Percentiles rank a stretch among this genome's conserved stretches.
Conservation (phyloP, 75 land plant genomes). For the Larix kaempferi region DNA sequence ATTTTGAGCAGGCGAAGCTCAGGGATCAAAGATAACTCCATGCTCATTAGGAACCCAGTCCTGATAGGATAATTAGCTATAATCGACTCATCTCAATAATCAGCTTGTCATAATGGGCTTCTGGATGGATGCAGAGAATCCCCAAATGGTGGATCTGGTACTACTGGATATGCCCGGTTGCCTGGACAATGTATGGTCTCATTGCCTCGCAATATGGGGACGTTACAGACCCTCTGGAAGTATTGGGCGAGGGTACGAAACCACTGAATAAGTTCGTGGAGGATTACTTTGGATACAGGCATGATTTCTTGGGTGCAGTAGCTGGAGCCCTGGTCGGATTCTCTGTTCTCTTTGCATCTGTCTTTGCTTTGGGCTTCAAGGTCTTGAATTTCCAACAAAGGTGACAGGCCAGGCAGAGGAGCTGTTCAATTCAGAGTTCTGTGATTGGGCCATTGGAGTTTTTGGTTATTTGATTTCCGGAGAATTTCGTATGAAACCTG, state of each 20-base stretch:
- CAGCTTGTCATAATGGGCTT: neutral
- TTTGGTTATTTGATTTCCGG: too few relatives aligned
- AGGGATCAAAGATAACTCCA: neutral
- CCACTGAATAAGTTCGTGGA: conserved; percentile 41
- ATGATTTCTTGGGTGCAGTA: conserved; percentile 53
- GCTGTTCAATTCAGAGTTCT: neutral
- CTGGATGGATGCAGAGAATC: conserved; percentile 56
- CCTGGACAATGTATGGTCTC: conserved; percentile 89
- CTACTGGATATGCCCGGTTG: conserved; percentile 86
- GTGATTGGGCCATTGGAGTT: too few relatives aligned
- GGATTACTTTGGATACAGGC: conserved; percentile 44
- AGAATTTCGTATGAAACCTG: too few relatives aligned
- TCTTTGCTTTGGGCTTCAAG: conserved; percentile 50
- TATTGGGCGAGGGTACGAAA: conserved; percentile 22
- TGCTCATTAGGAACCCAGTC: neutral
- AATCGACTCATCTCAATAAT: too few relatives aligned
- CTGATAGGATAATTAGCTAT: neutral
- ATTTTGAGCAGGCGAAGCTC: too few relatives aligned
- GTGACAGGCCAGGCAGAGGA: neutral
- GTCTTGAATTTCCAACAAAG: neutral
- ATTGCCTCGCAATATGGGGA: conserved; percentile 77
- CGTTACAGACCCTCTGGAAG: conserved; percentile 29
- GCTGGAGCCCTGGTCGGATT: conserved; percentile 68
- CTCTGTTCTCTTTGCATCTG: conserved; percentile 63
- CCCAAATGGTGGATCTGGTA: conserved; percentile 98